Base-by-base conservation (phyloP, 768 basidiomycete species). In the Clavaria fumosa region DNA sequence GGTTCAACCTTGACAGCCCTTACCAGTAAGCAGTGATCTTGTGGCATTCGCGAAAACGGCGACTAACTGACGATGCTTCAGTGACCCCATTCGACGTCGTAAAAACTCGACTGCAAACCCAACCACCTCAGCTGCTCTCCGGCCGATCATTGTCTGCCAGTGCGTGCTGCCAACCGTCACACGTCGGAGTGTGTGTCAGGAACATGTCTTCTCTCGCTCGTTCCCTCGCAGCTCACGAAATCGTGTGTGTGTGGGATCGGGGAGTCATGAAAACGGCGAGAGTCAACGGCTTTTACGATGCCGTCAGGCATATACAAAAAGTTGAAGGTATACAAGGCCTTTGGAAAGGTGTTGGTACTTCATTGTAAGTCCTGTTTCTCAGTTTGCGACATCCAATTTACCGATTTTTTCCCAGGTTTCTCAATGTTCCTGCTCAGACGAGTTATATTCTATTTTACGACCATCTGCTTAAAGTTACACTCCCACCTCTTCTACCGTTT, bases 1-100 rank as follows among this genome's bases (percentile, higher is more conserved):
- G 85, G 85, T 35, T 78, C 85, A 10, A 75, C 77, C 21, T 51
- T 88, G 58, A 89, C 85, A 9, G 81, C 82, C 3, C 58, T 89
- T 24, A 85, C 85, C 5, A 89, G 85, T 83, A 51, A 26, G 74
- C 59, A 4, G 7, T 9, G 22, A 21, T 23, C 22, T 32, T 19
- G 12, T 20, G 36, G 14, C 19, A 12, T 35, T 23, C 15, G 4
- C 4, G 10, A 7, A 7, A 31, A 18, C 38, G 23, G 15, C 34
- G 18, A 11, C n/a, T 19, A 37, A 20, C 46, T 24, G n/a, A n/a
- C n/a, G n/a, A n/a, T n/a, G 28, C 37, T 22, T 22, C 53, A 97
- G 93, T 99, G 95, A 97, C 93, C 2, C 95, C 95, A 3, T 99
- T 99, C 55, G 95, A 99, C 58, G 89, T 99, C 38, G 70, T 97